phyloP scores from a whole-genome alignment of 148 eudicot species.

The Nepenthes mirabilis region DNA sequence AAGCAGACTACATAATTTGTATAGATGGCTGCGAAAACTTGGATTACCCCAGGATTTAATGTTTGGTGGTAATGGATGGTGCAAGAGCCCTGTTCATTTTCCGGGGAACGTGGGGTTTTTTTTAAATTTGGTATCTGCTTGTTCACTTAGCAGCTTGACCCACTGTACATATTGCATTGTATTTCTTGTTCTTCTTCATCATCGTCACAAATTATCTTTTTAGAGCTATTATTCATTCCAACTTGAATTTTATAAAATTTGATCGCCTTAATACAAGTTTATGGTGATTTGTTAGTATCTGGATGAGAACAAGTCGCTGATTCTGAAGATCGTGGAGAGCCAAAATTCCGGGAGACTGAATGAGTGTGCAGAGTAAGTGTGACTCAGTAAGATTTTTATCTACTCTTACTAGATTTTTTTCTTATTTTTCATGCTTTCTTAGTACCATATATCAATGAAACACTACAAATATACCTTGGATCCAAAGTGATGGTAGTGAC shows the following conservation, averaged over 20 bases:
- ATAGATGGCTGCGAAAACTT: no score
- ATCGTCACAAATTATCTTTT: no score
- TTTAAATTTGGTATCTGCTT: no score
- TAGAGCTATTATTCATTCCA: neutral
- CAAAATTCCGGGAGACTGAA: constrained; percentile 84
- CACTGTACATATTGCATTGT: no score
- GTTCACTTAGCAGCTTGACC: no score
- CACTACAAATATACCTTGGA: neutral
- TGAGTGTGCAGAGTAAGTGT: constrained; percentile 97
- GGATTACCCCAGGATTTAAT: no score
- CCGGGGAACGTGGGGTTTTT: no score
- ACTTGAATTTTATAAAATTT: neutral
- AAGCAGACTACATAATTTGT: no score
- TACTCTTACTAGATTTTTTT: neutral
- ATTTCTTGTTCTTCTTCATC: no score
- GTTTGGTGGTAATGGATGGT: no score
- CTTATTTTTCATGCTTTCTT: neutral
- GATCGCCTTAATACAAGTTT: neutral
- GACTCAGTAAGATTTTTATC: neutral
- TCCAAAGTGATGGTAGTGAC: no score
- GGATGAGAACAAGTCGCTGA: constrained; percentile 97
- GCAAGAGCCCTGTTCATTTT: no score
- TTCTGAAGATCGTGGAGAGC: constrained; percentile 96
- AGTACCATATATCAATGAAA: neutral
- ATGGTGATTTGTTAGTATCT: constrained; percentile 45